Evolutionary conservation across 2,329 filamentous ascomycete species (phyloP), one percentile per base, ranked within the genome.

Genomic region (Cladobotryum mycophilum): DNA sequence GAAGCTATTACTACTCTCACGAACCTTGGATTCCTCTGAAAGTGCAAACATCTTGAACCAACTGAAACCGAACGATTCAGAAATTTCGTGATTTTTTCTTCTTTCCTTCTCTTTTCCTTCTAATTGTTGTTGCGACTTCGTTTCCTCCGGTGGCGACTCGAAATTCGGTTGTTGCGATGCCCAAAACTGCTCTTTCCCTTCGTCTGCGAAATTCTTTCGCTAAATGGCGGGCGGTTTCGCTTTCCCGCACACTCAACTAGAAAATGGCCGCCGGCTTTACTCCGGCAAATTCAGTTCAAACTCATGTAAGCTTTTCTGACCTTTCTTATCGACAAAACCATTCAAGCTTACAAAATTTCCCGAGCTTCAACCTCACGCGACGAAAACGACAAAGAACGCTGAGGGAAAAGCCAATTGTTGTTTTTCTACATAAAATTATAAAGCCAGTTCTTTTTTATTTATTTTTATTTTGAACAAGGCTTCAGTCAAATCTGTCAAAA

Each of bases 11-110:
- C 20, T 42, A 41, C 12, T 5, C 11, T 34, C 14, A 49, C 66
- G 59, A 67, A 95, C 92, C 86, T 97, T 97, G 67, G 91, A 90
- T 77, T 99, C 93, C 74, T 99, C 93, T 47, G 93, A 97, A 60
- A 97, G 85, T 64, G 76, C 67, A 57, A 82, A 78, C 79, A 82
- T 82, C 48, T 61, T 78, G 68, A 38, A n/a, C 25, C 25, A 11
- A 30, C 25, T 11, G 25, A 30, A 30, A 30, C 25, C 25, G 25
- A 30, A 30, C 6, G 6, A 30, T 30, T 30, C 25, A 6, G 6
- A 30, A 8, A 30, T 8, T 30, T 11, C 25, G 25, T 30, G 8
- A 3, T 20, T 3, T 20, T 20, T 20, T 20, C 20, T 20, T 20
- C 20, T 20, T 20, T 20, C 5, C 20, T 20, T 20, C 5, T 20